These are phyloP conservation scores for Cyberlindnera bimundalis DNA, from an alignment of 805 yeast genomes.

Conservation along the genomic window DNA sequence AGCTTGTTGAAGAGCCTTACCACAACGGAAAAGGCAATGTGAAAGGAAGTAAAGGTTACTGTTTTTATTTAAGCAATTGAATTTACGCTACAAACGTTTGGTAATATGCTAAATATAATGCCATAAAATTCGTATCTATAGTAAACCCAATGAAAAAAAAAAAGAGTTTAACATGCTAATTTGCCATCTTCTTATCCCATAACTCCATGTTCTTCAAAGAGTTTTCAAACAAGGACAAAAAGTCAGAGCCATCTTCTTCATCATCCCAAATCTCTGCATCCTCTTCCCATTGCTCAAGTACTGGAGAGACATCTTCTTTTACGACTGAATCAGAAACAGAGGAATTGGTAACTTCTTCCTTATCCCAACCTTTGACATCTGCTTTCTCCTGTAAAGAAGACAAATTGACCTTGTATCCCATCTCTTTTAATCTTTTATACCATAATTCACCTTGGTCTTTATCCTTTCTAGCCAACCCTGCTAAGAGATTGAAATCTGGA, in stretches of 20 bases:
- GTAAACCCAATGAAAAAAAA: too few species aligned
- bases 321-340: constrained; percentile 4
- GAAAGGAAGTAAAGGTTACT: too few species aligned
- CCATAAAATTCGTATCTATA: too few species aligned
- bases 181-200: too few species aligned
- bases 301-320: background rate
- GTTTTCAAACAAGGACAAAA: background rate
- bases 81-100: too few species aligned
- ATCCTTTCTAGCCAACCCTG: constrained; percentile 15
- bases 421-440: constrained; percentile 11
- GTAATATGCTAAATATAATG: too few species aligned
- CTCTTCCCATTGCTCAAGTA: constrained; percentile 7
- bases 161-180: background rate
- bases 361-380: constrained; percentile 9
- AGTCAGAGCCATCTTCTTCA: constrained; percentile 1
- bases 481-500: constrained; percentile 16
- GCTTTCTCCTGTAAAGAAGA: constrained; percentile 7
- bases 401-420: constrained; percentile 8
- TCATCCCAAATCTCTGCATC: constrained; percentile 6
- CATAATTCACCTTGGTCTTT: constrained; percentile 10
- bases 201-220: background rate
- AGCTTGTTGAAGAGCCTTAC: constrained; percentile 11
- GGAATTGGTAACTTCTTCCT: background rate
- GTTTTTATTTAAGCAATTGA: too few species aligned
- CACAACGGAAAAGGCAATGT: constrained; percentile 5